These are phyloP conservation scores for Aspergillus biplanus DNA, from an alignment of 495 filamentous ascomycete species.

Conservation along the genomic window DNA sequence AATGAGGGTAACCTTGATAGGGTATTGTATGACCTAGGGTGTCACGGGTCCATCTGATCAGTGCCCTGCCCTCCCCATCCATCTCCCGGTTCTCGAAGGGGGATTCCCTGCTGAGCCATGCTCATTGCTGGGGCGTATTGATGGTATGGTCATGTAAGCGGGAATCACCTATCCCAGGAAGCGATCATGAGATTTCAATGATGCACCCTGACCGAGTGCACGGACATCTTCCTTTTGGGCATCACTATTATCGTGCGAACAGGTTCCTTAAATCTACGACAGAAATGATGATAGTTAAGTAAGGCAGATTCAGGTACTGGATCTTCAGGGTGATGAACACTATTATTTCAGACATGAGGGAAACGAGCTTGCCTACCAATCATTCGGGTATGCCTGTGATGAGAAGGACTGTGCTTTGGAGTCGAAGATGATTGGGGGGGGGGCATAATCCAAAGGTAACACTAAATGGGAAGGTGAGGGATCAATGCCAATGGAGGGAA, in stretches of 20 bases:
- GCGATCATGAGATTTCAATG: constrained; percentile 30
- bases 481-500: too few relatives aligned
- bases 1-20: constrained; percentile 15
- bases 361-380: constrained; percentile 15
- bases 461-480: too few relatives aligned
- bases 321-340: constrained; percentile 1
- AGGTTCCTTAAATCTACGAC: constrained; percentile 4
- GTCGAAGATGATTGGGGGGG: constrained; percentile 12
- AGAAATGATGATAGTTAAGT: not conserved
- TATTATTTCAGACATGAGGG: constrained; percentile 7
- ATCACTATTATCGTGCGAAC: constrained; percentile 18
- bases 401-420: constrained; percentile 9
- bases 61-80: constrained; percentile 21
- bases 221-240: constrained; percentile 31
- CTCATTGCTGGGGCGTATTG: constrained; percentile 8
- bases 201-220: constrained; percentile 26
- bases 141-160: constrained; percentile 25
- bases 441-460: too few relatives aligned
- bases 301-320: constrained; percentile 5
- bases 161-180: constrained; percentile 19
- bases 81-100: not conserved
- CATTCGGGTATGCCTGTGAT: constrained; percentile 11
- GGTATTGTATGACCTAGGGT: constrained; percentile 26
- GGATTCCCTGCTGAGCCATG: constrained; percentile 3
- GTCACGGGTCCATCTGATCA: constrained; percentile 32